Percentiles rank a stretch among this genome's conserved stretches.
These are phyloP conservation scores for Magnaporthiopsis rhizophila DNA, from an alignment of 2,329 filamentous ascomycete species.

Conservation along the genomic window DNA sequence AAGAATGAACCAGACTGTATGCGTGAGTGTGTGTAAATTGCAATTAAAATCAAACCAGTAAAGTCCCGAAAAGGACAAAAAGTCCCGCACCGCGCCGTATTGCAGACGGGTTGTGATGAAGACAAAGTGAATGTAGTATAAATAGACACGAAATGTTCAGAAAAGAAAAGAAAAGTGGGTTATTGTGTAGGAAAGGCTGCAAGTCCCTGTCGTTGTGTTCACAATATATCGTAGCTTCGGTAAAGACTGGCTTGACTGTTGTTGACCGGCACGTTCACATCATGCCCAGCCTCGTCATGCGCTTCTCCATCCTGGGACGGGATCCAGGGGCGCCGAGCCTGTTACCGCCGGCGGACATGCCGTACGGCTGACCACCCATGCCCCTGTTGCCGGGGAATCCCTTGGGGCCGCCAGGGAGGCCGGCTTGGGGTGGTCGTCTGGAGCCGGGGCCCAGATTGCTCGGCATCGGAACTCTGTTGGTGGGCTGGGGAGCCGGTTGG, in stretches of 20 bases:
- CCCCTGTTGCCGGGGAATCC: conserved; percentile 7
- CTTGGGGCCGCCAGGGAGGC: conserved; percentile 11
- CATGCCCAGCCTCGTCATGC: conserved; percentile 53
- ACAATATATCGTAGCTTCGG: no score
- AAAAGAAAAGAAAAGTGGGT: neutral
- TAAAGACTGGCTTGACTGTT: no score
- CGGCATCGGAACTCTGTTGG: neutral
- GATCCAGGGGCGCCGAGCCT: conserved; percentile 25
- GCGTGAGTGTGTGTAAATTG: neutral
- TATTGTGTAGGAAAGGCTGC: no score
- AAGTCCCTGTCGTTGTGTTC: neutral
- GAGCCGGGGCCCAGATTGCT: conserved; percentile 6
- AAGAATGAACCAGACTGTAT: neutral
- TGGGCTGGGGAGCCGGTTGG: conserved; percentile 23
- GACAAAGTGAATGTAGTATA: neutral
- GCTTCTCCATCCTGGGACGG: conserved; percentile 50
- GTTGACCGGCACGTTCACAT: conserved; percentile 24
- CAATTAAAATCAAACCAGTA: neutral
- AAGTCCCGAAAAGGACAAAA: neutral
- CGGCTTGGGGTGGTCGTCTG: conserved; percentile 3
- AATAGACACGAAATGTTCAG: neutral
- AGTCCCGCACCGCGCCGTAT: neutral
- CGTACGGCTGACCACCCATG: conserved; percentile 17
- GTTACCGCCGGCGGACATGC: conserved; percentile 20
- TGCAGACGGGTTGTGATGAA: neutral